A percentile compares a stretch with the other conserved stretches of the same genome.
phyloP scores from a whole-genome alignment of 1,139 yeast genomes.

The Yamadazyma atlantica region DNA sequence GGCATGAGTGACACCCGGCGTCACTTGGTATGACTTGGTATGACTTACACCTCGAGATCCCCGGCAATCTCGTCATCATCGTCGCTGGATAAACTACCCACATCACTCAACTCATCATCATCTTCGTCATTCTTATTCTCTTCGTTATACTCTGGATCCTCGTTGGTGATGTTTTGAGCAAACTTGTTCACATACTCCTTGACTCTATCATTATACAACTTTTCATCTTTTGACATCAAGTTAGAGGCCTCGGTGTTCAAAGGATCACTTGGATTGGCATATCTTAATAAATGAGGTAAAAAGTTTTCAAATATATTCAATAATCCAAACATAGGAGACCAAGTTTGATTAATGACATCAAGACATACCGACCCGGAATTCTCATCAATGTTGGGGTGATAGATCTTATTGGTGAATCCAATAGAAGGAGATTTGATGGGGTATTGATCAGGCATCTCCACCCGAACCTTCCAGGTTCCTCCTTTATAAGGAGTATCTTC shows the following conservation, averaged over 20 bases:
- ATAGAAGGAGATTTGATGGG: constrained; percentile 96
- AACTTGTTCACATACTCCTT: constrained; percentile 70
- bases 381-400: constrained; percentile 92
- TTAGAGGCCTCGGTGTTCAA: constrained; percentile 90
- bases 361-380: constrained; percentile 91
- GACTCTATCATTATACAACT: constrained; percentile 67
- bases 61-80: constrained; percentile 37
- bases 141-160: constrained; percentile 42
- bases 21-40: too few relatives aligned
- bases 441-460: constrained; percentile 92
- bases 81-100: constrained; percentile 49
- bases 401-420: constrained; percentile 88
- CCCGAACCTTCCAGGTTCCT: constrained; percentile 90
- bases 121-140: constrained; percentile 41
- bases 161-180: constrained; percentile 49
- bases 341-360: constrained; percentile 95
- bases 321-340: constrained; percentile 98
- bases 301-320: constrained; percentile 90
- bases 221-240: constrained; percentile 69
- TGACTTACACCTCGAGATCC: constrained; percentile 15
- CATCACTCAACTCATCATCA: constrained; percentile 49
- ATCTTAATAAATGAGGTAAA: constrained; percentile 85
- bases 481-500: constrained; percentile 85
- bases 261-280: constrained; percentile 95
- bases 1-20: too few relatives aligned